These are phyloP conservation scores for Lepiota venenata DNA, from an alignment of 768 basidiomycete species.

Conservation along the genomic window DNA sequence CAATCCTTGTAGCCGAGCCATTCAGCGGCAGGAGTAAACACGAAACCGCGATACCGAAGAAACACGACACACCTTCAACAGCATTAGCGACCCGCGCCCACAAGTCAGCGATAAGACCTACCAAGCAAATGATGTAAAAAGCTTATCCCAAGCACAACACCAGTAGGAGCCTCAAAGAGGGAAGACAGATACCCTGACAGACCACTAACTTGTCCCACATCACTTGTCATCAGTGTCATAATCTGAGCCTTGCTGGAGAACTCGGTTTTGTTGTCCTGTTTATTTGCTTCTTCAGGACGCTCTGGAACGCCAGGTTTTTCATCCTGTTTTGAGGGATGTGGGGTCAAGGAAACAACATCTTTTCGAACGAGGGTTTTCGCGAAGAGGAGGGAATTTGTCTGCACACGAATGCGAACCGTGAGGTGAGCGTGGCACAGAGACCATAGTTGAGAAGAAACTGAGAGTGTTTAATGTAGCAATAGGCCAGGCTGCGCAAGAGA, in stretches of 20 bases:
- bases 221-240: conserved; percentile 96
- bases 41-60: conserved; percentile 75
- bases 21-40: conserved; percentile 74
- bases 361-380: conserved; percentile 88
- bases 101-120: conserved; percentile 18
- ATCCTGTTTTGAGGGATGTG: conserved; percentile 20
- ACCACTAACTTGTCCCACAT: conserved; percentile 86
- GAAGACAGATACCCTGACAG: conserved; percentile 78
- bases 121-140: conserved; percentile 81
- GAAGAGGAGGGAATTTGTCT: conserved; percentile 82
- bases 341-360: conserved; percentile 67
- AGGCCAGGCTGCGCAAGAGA: not conserved
- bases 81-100: not conserved
- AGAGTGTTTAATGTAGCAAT: not conserved
- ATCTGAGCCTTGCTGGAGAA: conserved; percentile 74
- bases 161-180: conserved; percentile 79
- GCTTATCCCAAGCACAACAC: conserved; percentile 68
- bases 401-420: conserved; percentile 64
- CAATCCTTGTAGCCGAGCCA: conserved; percentile 78
- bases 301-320: conserved; percentile 11
- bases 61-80: conserved; percentile 55
- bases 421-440: too few relatives aligned
- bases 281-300: conserved; percentile 13
- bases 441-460: conserved; percentile 71
- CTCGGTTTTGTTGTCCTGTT: conserved; percentile 45